A percentile compares a stretch with the other conserved stretches of the same genome.
Conservation (phyloP, 768 basidiomycete genomes). For the Mrakia frigida region DNA sequence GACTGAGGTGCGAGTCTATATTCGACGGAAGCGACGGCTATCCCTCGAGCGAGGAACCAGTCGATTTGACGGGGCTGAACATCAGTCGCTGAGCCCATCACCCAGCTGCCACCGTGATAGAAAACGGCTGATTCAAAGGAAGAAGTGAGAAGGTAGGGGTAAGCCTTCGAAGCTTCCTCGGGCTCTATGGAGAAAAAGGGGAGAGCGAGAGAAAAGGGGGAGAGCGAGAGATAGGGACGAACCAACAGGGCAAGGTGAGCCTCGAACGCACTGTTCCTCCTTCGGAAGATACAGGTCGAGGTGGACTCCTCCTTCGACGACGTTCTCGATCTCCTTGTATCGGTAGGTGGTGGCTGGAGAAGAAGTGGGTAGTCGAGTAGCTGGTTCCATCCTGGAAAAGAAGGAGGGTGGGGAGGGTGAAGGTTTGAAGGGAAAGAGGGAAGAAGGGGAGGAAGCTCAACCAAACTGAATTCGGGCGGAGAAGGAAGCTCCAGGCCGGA, state of each 20-base stretch:
- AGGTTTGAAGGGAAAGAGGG: background rate
- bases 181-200: too few species aligned
- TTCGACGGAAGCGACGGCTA: conserved; percentile 13
- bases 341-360: conserved; percentile 1
- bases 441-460: background rate
- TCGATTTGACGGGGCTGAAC: conserved; percentile 21
- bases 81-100: conserved; percentile 1
- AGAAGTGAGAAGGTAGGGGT: background rate
- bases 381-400: background rate
- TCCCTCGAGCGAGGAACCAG: conserved; percentile 14
- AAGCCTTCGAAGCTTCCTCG: background rate
- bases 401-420: background rate
- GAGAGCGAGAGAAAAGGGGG: background rate
- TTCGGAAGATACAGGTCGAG: conserved; percentile 16
- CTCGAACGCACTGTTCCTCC: background rate
- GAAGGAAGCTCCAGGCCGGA: too few species aligned
- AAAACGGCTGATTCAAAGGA: background rate
- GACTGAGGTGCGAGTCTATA: conserved; percentile 23
- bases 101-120: conserved; percentile 22
- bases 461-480: background rate
- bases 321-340: conserved; percentile 1
- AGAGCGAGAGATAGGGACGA: background rate
- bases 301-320: conserved; percentile 1
- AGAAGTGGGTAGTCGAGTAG: background rate
- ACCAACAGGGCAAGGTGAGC: conserved; percentile 11